Evolutionary conservation across 75 land plant genomes (phyloP).

Genomic region (Pinus taeda): DNA sequence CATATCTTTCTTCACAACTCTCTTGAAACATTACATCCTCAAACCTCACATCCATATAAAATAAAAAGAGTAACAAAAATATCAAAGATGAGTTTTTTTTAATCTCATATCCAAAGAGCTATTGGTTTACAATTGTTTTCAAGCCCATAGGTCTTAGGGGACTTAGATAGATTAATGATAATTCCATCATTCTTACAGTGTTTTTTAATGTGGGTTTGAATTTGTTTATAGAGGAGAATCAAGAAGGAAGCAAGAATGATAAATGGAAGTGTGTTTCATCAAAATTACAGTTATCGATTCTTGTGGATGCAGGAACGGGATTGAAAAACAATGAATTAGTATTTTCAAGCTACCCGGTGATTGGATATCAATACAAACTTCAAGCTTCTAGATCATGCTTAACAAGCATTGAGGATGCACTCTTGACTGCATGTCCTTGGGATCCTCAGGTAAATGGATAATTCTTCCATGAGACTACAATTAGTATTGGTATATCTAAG

Average conservation of each 20-base stretch:
- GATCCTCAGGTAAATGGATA: constrained; percentile 34
- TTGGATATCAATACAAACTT: constrained; percentile 60
- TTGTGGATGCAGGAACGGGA: constrained; percentile 22
- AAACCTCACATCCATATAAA: too few species aligned
- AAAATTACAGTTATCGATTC: constrained; percentile 12
- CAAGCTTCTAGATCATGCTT: constrained; percentile 54
- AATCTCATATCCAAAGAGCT: too few species aligned
- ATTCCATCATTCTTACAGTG: too few species aligned
- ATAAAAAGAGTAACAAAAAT: too few species aligned
- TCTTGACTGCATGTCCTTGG: constrained; percentile 65
- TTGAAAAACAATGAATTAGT: constrained; percentile 45
- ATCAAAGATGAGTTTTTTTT: too few species aligned
- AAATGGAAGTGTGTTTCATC: background rate
- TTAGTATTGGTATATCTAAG: constrained; percentile 33
- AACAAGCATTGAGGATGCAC: constrained; percentile 17
- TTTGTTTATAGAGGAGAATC: background rate
- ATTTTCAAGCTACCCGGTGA: constrained; percentile 55
- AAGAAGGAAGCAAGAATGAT: constrained; percentile 31
- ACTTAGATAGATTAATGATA: too few species aligned
- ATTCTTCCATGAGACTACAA: constrained; percentile 30
- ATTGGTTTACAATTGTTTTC: too few species aligned
- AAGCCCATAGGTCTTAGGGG: too few species aligned
- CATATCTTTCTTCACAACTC: too few species aligned
- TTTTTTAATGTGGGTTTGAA: too few species aligned
- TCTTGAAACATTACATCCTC: too few species aligned